Evolutionary conservation across 176 grass and related monocot species (phyloP).

Genomic region (Musa itinerans): DNA sequence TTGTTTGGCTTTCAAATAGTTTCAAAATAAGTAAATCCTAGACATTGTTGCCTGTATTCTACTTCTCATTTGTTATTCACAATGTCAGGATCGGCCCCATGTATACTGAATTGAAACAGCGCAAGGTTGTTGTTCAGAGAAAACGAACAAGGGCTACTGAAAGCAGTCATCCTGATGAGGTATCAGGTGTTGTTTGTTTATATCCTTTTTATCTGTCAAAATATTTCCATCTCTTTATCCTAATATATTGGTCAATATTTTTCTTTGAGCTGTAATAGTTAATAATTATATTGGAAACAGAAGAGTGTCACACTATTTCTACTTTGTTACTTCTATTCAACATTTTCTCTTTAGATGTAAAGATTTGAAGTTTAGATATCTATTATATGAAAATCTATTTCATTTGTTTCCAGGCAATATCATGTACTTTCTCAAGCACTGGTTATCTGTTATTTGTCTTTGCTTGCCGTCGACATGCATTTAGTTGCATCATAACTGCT

Average conservation of each 20-base stretch:
- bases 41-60: not conserved
- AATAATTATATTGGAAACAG: too few relatives aligned
- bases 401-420: too few relatives aligned
- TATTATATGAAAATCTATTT: too few relatives aligned
- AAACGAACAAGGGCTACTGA: constrained; percentile 46
- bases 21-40: not conserved
- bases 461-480: too few relatives aligned
- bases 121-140: constrained; percentile 37
- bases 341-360: too few relatives aligned
- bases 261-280: not conserved
- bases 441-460: too few relatives aligned
- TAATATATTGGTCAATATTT: not conserved
- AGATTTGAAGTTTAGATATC: too few relatives aligned
- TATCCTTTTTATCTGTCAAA: not conserved
- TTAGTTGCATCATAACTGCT: too few relatives aligned
- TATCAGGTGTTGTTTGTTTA: not conserved
- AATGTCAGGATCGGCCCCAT: constrained; percentile 73
- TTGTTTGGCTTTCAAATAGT: not conserved
- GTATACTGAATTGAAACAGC: constrained; percentile 65
- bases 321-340: too few relatives aligned
- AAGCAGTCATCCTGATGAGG: constrained; percentile 71
- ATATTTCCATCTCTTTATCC: not conserved
- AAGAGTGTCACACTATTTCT: too few relatives aligned
- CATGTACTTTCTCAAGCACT: too few relatives aligned
- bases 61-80: not conserved